phyloP scores from a whole-genome alignment of 305 asterid genomes.

The Stenogyne calaminthoides region DNA sequence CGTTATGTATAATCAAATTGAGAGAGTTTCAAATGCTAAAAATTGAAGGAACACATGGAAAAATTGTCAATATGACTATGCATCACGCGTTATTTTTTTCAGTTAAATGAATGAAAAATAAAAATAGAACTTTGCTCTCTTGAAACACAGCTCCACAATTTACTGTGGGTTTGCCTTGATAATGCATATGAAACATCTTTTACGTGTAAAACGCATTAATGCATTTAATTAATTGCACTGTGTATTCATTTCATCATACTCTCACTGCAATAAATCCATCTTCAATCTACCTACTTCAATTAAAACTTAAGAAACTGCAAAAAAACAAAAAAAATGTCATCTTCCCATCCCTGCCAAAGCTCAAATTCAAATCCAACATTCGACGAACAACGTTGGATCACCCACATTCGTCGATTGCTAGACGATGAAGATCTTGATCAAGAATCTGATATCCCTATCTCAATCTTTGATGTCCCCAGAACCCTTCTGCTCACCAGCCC shows the following conservation, averaged over 20 bases:
- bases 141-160: background rate
- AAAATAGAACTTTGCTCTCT: background rate
- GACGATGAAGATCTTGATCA: constrained; percentile 56
- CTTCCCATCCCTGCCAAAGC: constrained; percentile 15
- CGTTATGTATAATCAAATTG: background rate
- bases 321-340: constrained; percentile 22
- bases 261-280: background rate
- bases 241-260: background rate
- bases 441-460: constrained; percentile 42
- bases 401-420: constrained; percentile 58
- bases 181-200: background rate
- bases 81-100: too few species aligned
- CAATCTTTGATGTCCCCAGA: constrained; percentile 69
- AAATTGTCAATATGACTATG: background rate
- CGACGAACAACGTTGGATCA: constrained; percentile 66
- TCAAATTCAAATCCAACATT: constrained; percentile 24
- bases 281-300: background rate
- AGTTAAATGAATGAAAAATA: too few species aligned
- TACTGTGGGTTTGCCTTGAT: background rate
- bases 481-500: constrained; percentile 44
- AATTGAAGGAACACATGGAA: background rate
- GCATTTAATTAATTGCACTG: background rate
- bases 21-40: background rate
- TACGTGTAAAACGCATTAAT: background rate
- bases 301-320: background rate